Base-by-base conservation (phyloP, 257 asterid genomes). In the Jacaranda mimosifolia region DNA sequence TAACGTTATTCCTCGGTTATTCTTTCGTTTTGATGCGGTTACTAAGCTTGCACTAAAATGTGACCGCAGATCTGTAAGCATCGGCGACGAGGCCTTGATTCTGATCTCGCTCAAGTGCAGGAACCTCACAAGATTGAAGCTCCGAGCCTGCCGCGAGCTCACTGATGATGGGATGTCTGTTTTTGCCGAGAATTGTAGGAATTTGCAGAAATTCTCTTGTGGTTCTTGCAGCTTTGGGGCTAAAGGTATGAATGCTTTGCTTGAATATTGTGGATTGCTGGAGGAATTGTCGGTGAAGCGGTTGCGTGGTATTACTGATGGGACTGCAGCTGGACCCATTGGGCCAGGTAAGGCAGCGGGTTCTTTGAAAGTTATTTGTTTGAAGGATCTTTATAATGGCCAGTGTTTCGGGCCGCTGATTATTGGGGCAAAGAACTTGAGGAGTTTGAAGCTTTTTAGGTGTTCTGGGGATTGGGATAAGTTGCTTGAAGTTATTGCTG, bases 391-490 rank as follows among this genome's bases (percentile, higher is more conserved):
- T 45, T 86, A 88, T 77, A 89, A 94, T 67, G 97, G 96, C 5
- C 97, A 89, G 81, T 88, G 93, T 73, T 94, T 94, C 49, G 92
- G 92, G 74, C 94, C 94, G 13, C 53, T 94, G 82, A 92, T 94
- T 19, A 72, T 80, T 1, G 97, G 92, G 71, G 85, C 97, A 0
- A 92, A 79, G 80, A 89, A 86, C 71, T 82, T 94, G 85, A 82
- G 77, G 77, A 88, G 81, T 57, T 82, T 92, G 84, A 94, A 89
- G 88, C 65, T 94, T 63, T 89, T 94, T 73, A 86, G 97, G 49
- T 92, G 98, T 82, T 85, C 96, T 5, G 97, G 97, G 4, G 96
- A 94, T 88, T 94, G 98, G 98, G 96, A 94, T 80, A 89, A 74
- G 77, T 70, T 91, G 70, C 81, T 94, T 49, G 97, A 86, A 76